Conservation (phyloP, 257 asterid species). For the Solanum bukasovii region DNA sequence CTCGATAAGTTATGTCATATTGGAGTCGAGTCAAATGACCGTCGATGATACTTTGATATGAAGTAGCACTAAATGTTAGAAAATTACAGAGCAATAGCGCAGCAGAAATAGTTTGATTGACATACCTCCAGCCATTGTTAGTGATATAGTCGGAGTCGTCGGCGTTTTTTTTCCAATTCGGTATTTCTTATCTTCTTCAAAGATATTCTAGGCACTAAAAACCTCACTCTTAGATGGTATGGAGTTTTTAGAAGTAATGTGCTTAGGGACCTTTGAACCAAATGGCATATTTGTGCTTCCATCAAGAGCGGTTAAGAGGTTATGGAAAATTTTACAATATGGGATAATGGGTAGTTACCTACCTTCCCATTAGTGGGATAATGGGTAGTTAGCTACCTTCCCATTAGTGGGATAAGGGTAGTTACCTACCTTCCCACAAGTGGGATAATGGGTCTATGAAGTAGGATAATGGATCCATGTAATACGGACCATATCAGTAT, state of each 20-base stretch:
- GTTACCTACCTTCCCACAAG: background rate
- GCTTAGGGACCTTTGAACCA: background rate
- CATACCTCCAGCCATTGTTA: too few species aligned
- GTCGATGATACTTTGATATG: too few species aligned
- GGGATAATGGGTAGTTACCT: background rate
- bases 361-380: too few species aligned
- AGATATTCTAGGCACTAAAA: too few species aligned
- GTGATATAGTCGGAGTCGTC: too few species aligned
- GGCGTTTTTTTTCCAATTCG: too few species aligned
- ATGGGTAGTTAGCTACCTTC: background rate
- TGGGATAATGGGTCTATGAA: background rate
- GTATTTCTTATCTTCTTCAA: background rate
- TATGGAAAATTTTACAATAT: background rate
- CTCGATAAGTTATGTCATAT: too few species aligned
- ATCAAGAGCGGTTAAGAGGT: background rate
- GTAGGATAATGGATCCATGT: background rate
- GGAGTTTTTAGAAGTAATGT: background rate
- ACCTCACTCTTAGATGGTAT: background rate
- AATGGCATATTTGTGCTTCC: background rate
- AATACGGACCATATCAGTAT: background rate
- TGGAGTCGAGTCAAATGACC: too few species aligned
- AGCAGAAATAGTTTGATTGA: too few species aligned
- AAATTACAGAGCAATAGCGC: too few species aligned
- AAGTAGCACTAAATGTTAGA: too few species aligned
- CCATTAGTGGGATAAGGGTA: background rate